These are phyloP conservation scores for Trichophyton schoenleinii DNA, from an alignment of 2,329 filamentous ascomycete genomes.

Conservation along the genomic window DNA sequence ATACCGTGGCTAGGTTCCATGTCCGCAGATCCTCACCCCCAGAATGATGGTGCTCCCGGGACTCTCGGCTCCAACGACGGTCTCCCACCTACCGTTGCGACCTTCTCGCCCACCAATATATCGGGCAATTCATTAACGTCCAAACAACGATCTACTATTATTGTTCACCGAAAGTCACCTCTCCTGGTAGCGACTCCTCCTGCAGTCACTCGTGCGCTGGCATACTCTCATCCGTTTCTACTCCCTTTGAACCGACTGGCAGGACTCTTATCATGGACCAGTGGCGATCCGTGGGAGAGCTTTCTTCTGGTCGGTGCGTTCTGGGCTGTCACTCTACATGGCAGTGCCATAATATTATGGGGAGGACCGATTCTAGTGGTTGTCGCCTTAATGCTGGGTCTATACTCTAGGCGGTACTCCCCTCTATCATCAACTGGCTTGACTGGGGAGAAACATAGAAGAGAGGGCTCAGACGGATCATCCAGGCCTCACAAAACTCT, in stretches of 20 bases:
- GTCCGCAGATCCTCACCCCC: conserved; percentile 31
- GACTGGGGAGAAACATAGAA: conserved; percentile 51
- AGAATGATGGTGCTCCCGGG: conserved; percentile 27
- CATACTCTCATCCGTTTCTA: conserved; percentile 91
- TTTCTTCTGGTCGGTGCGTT: conserved; percentile 76
- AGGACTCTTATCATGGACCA: conserved; percentile 86
- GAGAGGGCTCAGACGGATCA: conserved; percentile 46
- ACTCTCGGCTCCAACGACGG: conserved; percentile 20
- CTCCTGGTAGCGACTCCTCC: conserved; percentile 86
- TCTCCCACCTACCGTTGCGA: conserved; percentile 56
- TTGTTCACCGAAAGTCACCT: conserved; percentile 94
- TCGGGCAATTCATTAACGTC: conserved; percentile 55
- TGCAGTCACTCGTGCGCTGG: conserved; percentile 82
- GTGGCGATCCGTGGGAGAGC: conserved; percentile 89
- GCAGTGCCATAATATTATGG: conserved; percentile 66
- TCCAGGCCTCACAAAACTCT: conserved; percentile 82
- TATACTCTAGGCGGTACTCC: conserved; percentile 85
- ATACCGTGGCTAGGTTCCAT: conserved; percentile 45
- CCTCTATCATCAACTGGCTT: conserved; percentile 77
- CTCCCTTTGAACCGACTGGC: conserved; percentile 74
- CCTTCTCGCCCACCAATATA: conserved; percentile 76
- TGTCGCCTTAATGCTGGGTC: conserved; percentile 66
- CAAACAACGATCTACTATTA: conserved; percentile 74
- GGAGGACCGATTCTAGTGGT: conserved; percentile 77
- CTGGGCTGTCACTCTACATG: conserved; percentile 78